phyloP scores from a whole-genome alignment of 805 yeast genomes.

The Candida incommunis region DNA sequence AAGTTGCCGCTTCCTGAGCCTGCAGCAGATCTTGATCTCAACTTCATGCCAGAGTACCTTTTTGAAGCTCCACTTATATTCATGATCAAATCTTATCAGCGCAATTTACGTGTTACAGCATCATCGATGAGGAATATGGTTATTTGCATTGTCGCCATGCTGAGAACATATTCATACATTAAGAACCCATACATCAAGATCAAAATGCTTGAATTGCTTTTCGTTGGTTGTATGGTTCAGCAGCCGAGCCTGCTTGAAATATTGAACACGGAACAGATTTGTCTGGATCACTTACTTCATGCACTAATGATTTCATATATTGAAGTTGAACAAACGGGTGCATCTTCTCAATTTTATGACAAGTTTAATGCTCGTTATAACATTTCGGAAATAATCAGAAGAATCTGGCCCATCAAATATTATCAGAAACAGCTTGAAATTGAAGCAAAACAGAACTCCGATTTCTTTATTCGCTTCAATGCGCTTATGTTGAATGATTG shows the following conservation, averaged over 20 bases:
- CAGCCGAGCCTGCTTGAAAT: constrained; percentile 43
- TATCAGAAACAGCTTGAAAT: constrained; percentile 56
- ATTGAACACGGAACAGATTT: constrained; percentile 48
- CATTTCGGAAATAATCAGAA: constrained; percentile 69
- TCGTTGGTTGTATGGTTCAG: constrained; percentile 45
- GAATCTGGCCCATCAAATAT: constrained; percentile 60
- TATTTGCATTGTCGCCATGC: constrained; percentile 57
- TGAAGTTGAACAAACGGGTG: constrained; percentile 91
- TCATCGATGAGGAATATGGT: constrained; percentile 44
- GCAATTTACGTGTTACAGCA: constrained; percentile 25
- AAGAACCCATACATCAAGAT: constrained; percentile 92
- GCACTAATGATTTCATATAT: constrained; percentile 84
- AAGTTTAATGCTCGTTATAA: constrained; percentile 85
- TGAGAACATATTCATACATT: constrained; percentile 51
- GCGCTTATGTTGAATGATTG: constrained; percentile 93
- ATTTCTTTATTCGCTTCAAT: constrained; percentile 80
- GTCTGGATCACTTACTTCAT: constrained; percentile 54
- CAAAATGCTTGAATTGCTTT: constrained; percentile 65
- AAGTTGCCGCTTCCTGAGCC: constrained; percentile 41
- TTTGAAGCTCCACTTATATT: constrained; percentile 72
- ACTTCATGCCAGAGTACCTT: constrained; percentile 71
- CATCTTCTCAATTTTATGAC: constrained; percentile 89
- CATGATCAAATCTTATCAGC: constrained; percentile 7
- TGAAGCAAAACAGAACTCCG: constrained; percentile 55
- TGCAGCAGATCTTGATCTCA: constrained; percentile 57